Evolutionary conservation across 768 basidiomycete species (phyloP), one percentile per base, ranked within the genome.

Genomic region (Auricularia auricula-judae): DNA sequence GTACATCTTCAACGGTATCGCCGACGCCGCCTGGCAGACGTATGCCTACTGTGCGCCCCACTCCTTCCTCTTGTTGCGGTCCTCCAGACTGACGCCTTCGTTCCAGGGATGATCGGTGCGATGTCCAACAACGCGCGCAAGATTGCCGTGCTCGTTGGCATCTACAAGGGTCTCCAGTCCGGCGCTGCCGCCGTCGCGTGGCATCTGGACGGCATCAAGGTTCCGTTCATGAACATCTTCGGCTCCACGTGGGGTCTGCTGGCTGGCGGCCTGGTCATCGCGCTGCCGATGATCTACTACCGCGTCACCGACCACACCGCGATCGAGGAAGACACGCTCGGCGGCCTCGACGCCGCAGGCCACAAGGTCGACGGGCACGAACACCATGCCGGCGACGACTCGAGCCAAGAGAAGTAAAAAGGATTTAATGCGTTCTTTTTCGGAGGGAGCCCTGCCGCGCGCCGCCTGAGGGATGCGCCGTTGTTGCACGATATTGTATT

Each of bases 1-100:
- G 4, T 91, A 86, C 74, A 82, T 89, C 67, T 82, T 86, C 74
- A 88, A 84, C 66, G 88, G 89, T 35, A 70, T 92, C 12, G 78
- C 91, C 65, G 91, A 93, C 67, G 80, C 91, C 1, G 86, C 89
- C 83, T 93, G 90, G 88, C 91, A 93, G 72, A 91, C 88, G 1
- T 84, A 84, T 0, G 84, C 86, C 3, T 90, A 91, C 72, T 90
- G 88, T 59, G 12, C 4, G 56, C 23, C 4, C 1, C 12, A 42
- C 14, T 8, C 23, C 5, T 35, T 14, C 47, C 35, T 1, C 10
- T 34, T 12, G 2, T 29, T 29, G 29, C 29, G 29, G 29, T 29
- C 29, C 29, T 29, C 29, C 29, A 29, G 29, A 29, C 29, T 29
- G 29, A 29, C 3, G 29, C 29, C 29, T 29, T 29, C 29, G 29